These are phyloP conservation scores for Orychophragmus violaceus DNA, from an alignment of 345 rosid species.

Conservation along the genomic window DNA sequence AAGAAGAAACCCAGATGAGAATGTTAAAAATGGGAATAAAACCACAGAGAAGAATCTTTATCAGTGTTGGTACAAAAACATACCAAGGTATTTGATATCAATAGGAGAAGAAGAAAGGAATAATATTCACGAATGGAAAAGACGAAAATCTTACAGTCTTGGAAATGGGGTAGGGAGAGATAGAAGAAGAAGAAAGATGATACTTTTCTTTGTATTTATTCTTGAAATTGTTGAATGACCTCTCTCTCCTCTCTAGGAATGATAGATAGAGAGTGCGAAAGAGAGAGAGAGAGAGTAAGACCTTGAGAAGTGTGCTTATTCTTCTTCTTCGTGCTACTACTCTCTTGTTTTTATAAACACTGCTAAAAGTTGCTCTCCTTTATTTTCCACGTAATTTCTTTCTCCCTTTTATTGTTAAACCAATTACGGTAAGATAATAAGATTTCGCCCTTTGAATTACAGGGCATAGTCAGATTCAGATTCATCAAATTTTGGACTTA, in stretches of 20 bases:
- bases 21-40: neutral
- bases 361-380: constrained; percentile 14
- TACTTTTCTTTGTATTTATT: neutral
- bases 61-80: neutral
- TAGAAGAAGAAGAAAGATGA: neutral
- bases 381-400: neutral
- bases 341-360: constrained; percentile 5
- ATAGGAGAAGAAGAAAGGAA: neutral
- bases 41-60: neutral
- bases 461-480: too few species aligned
- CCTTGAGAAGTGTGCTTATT: constrained; percentile 20
- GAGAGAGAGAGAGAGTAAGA: constrained; percentile 11
- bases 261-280: neutral
- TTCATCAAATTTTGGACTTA: too few species aligned
- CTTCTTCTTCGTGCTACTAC: constrained; percentile 8
- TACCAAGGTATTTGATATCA: neutral
- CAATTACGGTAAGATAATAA: too few species aligned
- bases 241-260: constrained; percentile 7
- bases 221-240: constrained; percentile 9
- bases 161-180: neutral
- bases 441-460: too few species aligned
- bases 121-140: neutral
- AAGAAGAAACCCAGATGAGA: neutral
- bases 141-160: constrained; percentile 10
- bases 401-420: neutral